Evolutionary conservation across 371 early-diverging fungal genomes (phyloP), one percentile per base, ranked within the genome.

Genomic region (Lichtheimia hyalospora): DNA sequence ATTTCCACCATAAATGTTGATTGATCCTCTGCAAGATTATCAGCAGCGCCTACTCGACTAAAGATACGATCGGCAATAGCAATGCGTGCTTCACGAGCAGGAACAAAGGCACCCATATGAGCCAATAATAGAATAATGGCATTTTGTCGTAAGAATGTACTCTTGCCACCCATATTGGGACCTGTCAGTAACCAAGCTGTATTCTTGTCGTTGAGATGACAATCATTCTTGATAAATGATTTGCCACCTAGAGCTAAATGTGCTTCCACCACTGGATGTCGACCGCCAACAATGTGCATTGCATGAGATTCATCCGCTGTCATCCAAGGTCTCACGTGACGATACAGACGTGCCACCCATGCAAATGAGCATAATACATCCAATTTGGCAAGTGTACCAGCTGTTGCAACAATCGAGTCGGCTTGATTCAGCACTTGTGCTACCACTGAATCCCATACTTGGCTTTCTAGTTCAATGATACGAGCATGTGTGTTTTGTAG

Each of bases 1-100:
- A 99, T 99, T 77, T 99, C 99, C 7, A 96, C 91, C 96, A 99
- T 96, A 72, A 99, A 99, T 0, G 99, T 99, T 4, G 97, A 96
- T 58, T 94, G 91, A 34, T 95, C 87, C 49, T 84, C 84, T 5
- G 89, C 87, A 15, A 92, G 65, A 63, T 91, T 89, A 59, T 93
- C 93, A 5, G 88, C 83, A 1, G 89, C 86, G 0, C 93, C 93
- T n/a, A 87, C 70, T 50, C 99, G 85, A 24, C 96, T 87, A 66
- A 93, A 94, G 23, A 99, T 84, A 28, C 86, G 81, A 69, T 99
- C 96, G 2, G 95, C 91, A 1, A 99, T 77, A 0, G 96, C 95
- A 46, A 99, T 74, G 21, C 69, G 68, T 0, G 96, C 97, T 10
- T 73, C 59, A 10, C 85, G 78, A 0, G 97, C 97, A 4, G 99